Conservation (phyloP, 2,329 filamentous ascomycete genomes). For the Fusarium praegraminearum region DNA sequence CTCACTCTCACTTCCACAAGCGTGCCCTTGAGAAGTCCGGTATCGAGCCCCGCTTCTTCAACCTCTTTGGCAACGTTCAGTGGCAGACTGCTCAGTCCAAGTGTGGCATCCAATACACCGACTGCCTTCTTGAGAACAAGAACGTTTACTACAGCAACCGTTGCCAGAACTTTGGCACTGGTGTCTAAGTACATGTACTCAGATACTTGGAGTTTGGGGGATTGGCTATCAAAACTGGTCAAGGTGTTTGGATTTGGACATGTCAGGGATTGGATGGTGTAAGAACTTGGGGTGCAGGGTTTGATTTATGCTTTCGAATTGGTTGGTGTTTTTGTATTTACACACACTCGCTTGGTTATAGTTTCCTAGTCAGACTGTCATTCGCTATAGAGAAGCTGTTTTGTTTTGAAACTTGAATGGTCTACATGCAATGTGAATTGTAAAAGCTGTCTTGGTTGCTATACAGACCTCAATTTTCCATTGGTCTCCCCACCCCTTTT, state of each 20-base stretch:
- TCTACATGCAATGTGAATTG: neutral
- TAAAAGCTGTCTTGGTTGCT: neutral
- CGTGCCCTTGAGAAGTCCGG: constrained; percentile 45
- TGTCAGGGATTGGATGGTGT: neutral
- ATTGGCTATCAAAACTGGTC: constrained; percentile 8
- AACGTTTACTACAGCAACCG: constrained; percentile 53
- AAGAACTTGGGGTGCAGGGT: neutral
- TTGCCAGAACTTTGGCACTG: constrained; percentile 55
- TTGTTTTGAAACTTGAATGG: constrained; percentile 15
- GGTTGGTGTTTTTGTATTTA: constrained; percentile 22
- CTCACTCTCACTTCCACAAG: constrained; percentile 41
- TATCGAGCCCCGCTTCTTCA: constrained; percentile 45
- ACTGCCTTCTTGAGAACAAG: constrained; percentile 61
- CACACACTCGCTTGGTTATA: constrained; percentile 33
- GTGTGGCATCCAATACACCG: constrained; percentile 63
- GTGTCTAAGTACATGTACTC: constrained; percentile 28
- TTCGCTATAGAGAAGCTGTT: constrained; percentile 37
- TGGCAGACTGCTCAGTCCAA: constrained; percentile 53
- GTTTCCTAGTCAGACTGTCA: constrained; percentile 30
- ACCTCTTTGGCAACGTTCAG: constrained; percentile 49
- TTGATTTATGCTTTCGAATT: neutral
- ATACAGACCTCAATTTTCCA: no score
- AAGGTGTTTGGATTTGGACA: neutral
- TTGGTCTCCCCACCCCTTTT: no score
- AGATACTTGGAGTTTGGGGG: constrained; percentile 3